Evolutionary conservation across 768 basidiomycete genomes (phyloP).

Genomic region (Collybiopsis luxurians): DNA sequence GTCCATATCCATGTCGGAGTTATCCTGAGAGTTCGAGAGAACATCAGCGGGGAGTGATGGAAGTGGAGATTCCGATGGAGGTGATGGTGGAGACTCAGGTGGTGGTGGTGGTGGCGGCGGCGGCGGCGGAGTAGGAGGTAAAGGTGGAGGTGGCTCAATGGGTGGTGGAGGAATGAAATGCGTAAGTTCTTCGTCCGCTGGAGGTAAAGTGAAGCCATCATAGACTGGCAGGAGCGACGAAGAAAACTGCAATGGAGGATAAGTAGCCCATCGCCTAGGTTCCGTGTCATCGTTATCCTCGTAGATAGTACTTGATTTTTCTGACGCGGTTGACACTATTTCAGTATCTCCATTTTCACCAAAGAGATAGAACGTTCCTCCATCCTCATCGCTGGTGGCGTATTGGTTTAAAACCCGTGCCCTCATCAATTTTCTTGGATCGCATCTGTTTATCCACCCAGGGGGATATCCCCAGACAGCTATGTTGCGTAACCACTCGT

Average conservation of each 20-base stretch:
- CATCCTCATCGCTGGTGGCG: constrained; percentile 21
- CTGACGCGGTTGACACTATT: constrained; percentile 13
- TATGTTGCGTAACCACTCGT: constrained; percentile 61
- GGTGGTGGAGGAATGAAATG: constrained; percentile 3
- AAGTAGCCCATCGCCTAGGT: constrained; percentile 57
- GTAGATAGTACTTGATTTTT: not conserved
- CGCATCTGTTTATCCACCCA: constrained; percentile 53
- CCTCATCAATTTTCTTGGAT: constrained; percentile 53
- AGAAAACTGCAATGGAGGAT: constrained; percentile 59
- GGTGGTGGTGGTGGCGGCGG: constrained; percentile 15
- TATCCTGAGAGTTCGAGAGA: constrained; percentile 17
- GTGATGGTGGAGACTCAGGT: constrained; percentile 6
- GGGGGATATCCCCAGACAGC: constrained; percentile 75
- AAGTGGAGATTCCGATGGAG: too few relatives aligned
- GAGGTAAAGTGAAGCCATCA: constrained; percentile 35
- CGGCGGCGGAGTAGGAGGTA: constrained; percentile 31
- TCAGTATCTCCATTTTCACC: constrained; percentile 24
- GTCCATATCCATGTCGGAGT: constrained; percentile 15
- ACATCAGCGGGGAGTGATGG: too few relatives aligned
- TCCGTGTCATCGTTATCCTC: not conserved
- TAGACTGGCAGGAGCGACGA: constrained; percentile 54
- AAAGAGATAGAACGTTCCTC: constrained; percentile 33
- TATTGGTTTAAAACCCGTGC: constrained; percentile 44
- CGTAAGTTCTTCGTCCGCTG: constrained; percentile 13
- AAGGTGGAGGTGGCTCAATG: constrained; percentile 25